Conservation (phyloP, 495 filamentous ascomycete genomes). For the Tuber umbilicatum region DNA sequence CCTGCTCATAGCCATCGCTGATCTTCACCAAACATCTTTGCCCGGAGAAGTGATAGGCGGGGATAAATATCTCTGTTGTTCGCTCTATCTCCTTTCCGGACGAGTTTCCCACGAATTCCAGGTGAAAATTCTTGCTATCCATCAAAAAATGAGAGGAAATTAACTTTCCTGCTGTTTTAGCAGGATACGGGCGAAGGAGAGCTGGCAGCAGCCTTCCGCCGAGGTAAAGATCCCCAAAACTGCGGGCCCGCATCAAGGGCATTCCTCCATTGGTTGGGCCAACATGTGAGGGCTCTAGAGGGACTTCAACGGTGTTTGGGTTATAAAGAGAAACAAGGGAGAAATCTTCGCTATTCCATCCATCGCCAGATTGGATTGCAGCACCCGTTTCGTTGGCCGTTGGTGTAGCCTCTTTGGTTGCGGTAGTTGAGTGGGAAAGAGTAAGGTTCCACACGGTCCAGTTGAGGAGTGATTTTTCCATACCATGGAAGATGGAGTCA, state of each 20-base stretch:
- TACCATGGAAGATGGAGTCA: slow-evolving; percentile 34
- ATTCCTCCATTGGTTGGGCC: slow-evolving; percentile 23
- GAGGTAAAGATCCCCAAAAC: slow-evolving; percentile 34
- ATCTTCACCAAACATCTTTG: slow-evolving; percentile 24
- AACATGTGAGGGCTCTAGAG: slow-evolving; percentile 17
- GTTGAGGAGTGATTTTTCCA: slow-evolving; percentile 37
- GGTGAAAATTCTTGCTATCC: slow-evolving; percentile 24
- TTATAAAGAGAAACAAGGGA: slow-evolving; percentile 59
- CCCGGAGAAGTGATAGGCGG: slow-evolving; percentile 39
- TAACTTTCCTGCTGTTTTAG: slow-evolving; percentile 33
- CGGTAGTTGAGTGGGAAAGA: slow-evolving; percentile 25
- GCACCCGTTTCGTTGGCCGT: slow-evolving; percentile 51
- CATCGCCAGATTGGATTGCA: slow-evolving; percentile 57
- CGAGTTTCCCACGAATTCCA: slow-evolving; percentile 25
- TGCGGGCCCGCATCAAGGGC: slow-evolving; percentile 25
- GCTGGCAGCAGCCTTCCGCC: slow-evolving; percentile 31
- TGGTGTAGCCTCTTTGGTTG: slow-evolving; percentile 6
- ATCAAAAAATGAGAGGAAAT: slow-evolving; percentile 35
- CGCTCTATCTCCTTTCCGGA: slow-evolving; percentile 14
- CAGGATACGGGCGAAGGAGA: slow-evolving; percentile 36
- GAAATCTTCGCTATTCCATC: slow-evolving; percentile 73
- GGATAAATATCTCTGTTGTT: slow-evolving; percentile 38
- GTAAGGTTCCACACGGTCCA: slow-evolving; percentile 42
- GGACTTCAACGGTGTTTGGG: slow-evolving; percentile 30
- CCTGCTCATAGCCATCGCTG: slow-evolving; percentile 17